Percentiles rank a stretch among this genome's conserved stretches.
Evolutionary conservation across 2,329 filamentous ascomycete genomes (phyloP).

Genomic region (Onygenales sp.): DNA sequence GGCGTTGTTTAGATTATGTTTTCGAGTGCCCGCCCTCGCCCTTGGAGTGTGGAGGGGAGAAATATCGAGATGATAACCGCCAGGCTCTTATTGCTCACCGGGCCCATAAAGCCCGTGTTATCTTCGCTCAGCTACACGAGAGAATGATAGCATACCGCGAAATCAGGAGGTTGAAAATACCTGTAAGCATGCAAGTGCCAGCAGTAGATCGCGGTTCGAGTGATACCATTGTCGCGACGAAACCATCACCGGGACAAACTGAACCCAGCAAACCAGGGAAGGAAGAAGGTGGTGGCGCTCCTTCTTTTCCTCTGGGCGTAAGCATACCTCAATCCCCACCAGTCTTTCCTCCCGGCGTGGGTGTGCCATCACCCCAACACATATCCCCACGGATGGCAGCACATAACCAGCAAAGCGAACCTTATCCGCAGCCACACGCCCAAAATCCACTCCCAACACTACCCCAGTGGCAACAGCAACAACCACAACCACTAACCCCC

Average conservation of each 20-base stretch:
- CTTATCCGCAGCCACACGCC: background rate
- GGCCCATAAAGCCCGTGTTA: slow-evolving; percentile 49
- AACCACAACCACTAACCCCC: background rate
- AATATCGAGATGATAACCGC: slow-evolving; percentile 5
- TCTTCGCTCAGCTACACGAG: slow-evolving; percentile 54
- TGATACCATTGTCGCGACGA: background rate
- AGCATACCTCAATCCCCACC: background rate
- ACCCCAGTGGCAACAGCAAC: background rate
- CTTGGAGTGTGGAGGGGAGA: slow-evolving; percentile 26
- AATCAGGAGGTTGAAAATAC: slow-evolving; percentile 19
- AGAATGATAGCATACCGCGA: slow-evolving; percentile 22
- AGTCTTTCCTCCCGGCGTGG: background rate
- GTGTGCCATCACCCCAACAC: background rate
- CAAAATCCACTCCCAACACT: background rate
- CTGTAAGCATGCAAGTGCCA: slow-evolving; percentile 12
- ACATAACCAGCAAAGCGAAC: background rate
- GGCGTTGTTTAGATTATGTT: slow-evolving; percentile 62
- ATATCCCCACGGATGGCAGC: background rate
- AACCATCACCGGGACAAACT: background rate
- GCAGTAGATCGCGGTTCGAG: background rate
- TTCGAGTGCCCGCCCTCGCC: slow-evolving; percentile 48
- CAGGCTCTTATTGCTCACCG: slow-evolving; percentile 21
- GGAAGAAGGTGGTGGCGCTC: background rate
- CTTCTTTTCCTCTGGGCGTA: background rate
- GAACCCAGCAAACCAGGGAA: background rate